Base-by-base conservation (phyloP, 805 yeast genomes). In the Kuraishia ogatae region DNA sequence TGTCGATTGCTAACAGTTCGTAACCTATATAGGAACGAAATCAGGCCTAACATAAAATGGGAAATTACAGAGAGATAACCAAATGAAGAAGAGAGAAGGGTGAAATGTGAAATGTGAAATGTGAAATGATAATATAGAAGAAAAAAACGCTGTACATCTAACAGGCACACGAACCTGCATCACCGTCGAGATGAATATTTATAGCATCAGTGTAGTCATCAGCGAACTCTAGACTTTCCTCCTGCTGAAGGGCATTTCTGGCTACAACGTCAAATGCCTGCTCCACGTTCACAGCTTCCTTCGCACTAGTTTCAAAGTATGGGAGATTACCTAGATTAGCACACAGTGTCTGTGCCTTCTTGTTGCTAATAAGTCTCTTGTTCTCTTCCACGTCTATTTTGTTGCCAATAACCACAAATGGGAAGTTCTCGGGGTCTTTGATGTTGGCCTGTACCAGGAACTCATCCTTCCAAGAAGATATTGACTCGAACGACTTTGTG, bases 191-290 rank as follows among this genome's bases (percentile, higher is more conserved):
- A 67, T 90, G 94, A 64, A 93, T 93, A 70, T 93, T 93, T 60
- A 93, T 93, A 23, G 98, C 97, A 71, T 93, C 98, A 51, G 94
- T 87, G 69, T 91, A 93, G 71, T 93, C 98, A 64, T 92, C 97
- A 62, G 84, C 85, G 64, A 87, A 91, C 57, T 90, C 97, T 64
- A 89, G 89, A 54, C 88, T 86, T 65, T 89, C 96, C 68, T 91
- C 97, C 71, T 93, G 98, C 69, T 91, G 97, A 64, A 93, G 76
- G 0, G 98, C 99, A 74, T 89, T 90, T 64, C 97, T 82, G 35
- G 97, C 97, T 63, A 93, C 89, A 49, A 92, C 96, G 69, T 94
- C 97, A 66, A 93, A 93, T 2, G 98, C 98, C 64, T 87, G 84
- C 66, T 92, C 97, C 39, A 93, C 97, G 62, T 96, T 96, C 52